Base-by-base conservation (phyloP, 352 stramenopile genomes). In the Aphanomyces astaci region DNA sequence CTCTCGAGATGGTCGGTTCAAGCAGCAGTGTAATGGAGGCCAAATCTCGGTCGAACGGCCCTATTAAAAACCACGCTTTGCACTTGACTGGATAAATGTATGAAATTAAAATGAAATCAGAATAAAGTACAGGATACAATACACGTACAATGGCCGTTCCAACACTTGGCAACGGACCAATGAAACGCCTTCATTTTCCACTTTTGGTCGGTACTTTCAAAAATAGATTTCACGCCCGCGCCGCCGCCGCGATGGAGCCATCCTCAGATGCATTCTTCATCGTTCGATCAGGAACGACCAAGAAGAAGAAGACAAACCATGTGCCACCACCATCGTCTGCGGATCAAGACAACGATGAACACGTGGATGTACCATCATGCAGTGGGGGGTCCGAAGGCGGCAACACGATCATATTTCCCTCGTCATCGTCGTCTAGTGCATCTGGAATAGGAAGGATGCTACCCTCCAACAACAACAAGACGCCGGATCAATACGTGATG, bases 401-500 rank as follows among this genome's bases (percentile, higher is more conserved):
- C 7, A 43, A 15, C 36, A 36, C 13, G 28, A n/a, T 36, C 7
- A 31, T 39, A 22, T 19, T 15, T 27, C 51, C 24, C 32, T 19
- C 22, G 17, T 53, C 45, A 10, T 27, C 51, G 28, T 22, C 10
- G 51, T 27, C 1, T 19, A n/a, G 51, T n/a, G 15, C 36, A 7
- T 15, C 36, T 43, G 36, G 7, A 43, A 15, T 43, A 15, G 36
- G 36, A 43, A 15, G 36, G 15, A 15, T 43, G 36, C 36, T 15
- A 7, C 15, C 36, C 7, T 43, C 36, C 25, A 36, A 22, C 36
- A 48, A 65, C 56, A 49, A 48, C 32, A 53, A 17, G 24, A 46
- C 19, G 4, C 30, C 30, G 22, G 15, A 45, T 15, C 10, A 46
- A 0, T 65, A 65, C 22, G 1, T 64, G 3, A 71, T 81, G 0